Base-by-base conservation (phyloP, 169 alveolate genomes). In the Sarcocystis neurona region DNA sequence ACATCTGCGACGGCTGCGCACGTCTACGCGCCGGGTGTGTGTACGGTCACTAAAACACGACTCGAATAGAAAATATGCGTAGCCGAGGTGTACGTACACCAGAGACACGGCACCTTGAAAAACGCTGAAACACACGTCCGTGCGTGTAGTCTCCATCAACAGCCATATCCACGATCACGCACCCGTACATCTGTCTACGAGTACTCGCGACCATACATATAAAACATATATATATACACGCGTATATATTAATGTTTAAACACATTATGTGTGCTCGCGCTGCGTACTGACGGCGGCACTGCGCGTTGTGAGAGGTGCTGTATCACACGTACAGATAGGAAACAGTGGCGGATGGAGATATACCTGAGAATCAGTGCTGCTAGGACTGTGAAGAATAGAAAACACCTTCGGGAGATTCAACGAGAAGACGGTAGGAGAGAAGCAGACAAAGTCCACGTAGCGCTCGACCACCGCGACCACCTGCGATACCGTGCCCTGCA, bases 401-500 rank as follows among this genome's bases (percentile, higher is more conserved):
- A 44, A 87, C 15, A 58, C 37, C 20, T 66, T 41, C 6, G 80
- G 56, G 18, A 72, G 70, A 39, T 77, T 74, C 39, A 87, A 44
- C 27, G 91, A 72, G 39, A 78, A 87, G 53, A 50, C 79, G 47
- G 15, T 32, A 23, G 91, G 87, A 15, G 91, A 87, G 60, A 87
- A 46, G 23, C 84, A 77, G 23, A 87, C 70, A 68, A 53, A 87
- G 37, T 23, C 43, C 79, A 87, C 75, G 70, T 66, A 79, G 47
- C 91, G 86, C n/a, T 87, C 91, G 8, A 72, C 86, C 15, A 87
- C 91, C 6, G 75, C 32, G 23, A 72, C 82, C 2, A 87, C 87
- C 6, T 79, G 39, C 44, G 47, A 58, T 4, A 74, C 91, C 50
- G 75, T 47, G 4, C 90, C 90, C 90, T 85, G 75, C 39, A 63